phyloP scores from a whole-genome alignment of 345 rosid species.

The sweet orange (Citrus sinensis) region DNA sequence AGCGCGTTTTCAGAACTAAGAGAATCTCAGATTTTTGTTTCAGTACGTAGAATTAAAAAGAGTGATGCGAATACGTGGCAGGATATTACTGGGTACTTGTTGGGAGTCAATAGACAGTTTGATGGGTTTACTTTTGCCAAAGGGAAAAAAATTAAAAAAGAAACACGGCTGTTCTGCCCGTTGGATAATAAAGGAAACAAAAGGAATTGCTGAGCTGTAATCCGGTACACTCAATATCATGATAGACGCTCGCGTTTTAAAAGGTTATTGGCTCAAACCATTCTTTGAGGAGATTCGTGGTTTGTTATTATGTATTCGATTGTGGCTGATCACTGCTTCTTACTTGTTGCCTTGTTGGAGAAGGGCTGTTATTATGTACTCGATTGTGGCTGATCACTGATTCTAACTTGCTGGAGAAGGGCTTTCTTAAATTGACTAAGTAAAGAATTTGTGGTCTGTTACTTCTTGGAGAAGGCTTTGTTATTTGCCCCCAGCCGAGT shows the following conservation, averaged over 20 bases:
- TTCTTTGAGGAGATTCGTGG: background rate
- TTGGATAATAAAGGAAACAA: too few species aligned
- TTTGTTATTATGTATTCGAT: background rate
- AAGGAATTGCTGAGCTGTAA: background rate
- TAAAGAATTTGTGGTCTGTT: too few species aligned
- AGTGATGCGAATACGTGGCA: background rate
- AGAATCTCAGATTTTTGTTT: background rate
- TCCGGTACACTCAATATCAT: background rate
- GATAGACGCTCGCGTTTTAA: background rate
- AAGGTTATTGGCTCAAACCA: background rate
- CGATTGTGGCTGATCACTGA: background rate
- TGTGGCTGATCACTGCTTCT: background rate
- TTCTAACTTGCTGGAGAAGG: background rate
- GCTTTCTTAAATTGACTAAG: background rate
- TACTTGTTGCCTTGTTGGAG: background rate
- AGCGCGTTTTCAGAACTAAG: too few species aligned
- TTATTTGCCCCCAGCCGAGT: too few species aligned
- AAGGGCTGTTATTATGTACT: background rate
- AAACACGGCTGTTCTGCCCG: too few species aligned
- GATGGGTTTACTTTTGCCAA: background rate
- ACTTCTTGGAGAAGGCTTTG: too few species aligned
- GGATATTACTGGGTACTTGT: background rate
- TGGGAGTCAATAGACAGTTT: background rate
- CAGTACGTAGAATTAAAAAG: background rate
- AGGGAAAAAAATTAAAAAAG: too few species aligned